Conservation (phyloP, 371 early-diverging fungal genomes). For the Entomophthora muscae region DNA sequence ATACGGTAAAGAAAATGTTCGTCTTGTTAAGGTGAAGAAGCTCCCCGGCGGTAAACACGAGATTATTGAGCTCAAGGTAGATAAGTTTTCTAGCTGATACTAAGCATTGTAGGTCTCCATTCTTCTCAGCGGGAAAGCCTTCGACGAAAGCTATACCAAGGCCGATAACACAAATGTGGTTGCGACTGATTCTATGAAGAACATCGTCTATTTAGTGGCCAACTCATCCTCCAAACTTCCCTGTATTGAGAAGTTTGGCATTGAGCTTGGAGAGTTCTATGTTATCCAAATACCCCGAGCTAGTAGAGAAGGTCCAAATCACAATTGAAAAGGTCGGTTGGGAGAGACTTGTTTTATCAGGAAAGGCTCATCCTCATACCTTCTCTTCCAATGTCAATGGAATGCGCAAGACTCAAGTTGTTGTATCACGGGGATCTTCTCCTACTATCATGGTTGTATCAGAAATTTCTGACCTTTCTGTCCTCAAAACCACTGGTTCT, state of each 20-base stretch:
- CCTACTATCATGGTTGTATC: constrained; percentile 32
- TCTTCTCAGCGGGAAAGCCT: not conserved
- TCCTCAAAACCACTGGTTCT: constrained; percentile 68
- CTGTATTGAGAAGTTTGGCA: constrained; percentile 53
- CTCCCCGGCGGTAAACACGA: not conserved
- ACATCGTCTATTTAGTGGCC: constrained; percentile 60
- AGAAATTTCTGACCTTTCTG: constrained; percentile 36
- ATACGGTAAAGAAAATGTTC: not conserved
- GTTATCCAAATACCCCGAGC: constrained; percentile 40
- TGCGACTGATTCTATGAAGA: constrained; percentile 65
- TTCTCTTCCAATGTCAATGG: constrained; percentile 65
- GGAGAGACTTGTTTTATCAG: constrained; percentile 50
- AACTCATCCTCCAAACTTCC: constrained; percentile 51
- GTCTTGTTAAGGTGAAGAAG: not conserved
- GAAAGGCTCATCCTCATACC: constrained; percentile 54
- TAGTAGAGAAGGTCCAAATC: constrained; percentile 48
- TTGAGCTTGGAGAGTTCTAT: constrained; percentile 50
- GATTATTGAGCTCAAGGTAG: constrained; percentile 3
- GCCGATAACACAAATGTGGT: constrained; percentile 54
- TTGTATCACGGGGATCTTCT: constrained; percentile 16
- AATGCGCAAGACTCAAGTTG: constrained; percentile 43
- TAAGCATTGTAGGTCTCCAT: not conserved
- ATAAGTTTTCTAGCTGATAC: not conserved
- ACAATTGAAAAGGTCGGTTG: constrained; percentile 56
- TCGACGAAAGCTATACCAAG: constrained; percentile 34